Base-by-base conservation (phyloP, 257 asterid species). In the Salvia miltiorrhiza region DNA sequence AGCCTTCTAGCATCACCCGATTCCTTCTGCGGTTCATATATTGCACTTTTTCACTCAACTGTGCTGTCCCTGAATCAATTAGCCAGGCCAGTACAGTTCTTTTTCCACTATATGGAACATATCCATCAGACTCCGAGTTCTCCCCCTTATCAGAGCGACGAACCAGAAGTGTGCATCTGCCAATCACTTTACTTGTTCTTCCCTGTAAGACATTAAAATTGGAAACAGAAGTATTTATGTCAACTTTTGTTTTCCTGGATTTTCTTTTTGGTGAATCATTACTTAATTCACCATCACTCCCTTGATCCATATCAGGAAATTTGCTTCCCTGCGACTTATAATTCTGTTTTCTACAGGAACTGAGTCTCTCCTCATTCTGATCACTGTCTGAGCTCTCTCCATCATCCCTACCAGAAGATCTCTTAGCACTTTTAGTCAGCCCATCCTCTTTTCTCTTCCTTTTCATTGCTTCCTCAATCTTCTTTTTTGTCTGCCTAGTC, bases 401-500 rank as follows among this genome's bases (percentile, higher is more conserved):
- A 56, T 73, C 58, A 60, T 73, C 89, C 73, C 75, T 68, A 28
- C 45, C 67, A 39, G 72, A 43, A 71, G 81, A 49, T 70, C 33
- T 77, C 74, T 77, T 86, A 26, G 78, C 68, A 71, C 50, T 83
- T 69, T 77, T 80, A 37, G 44, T 41, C 35, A 50, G 11, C 24
- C 75, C 76, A 73, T 77, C 93, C 73, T 83, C 91, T 65, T 76
- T 87, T 64, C 85, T 85, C 84, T 88, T 93, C 86, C 80, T 83
- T 63, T 81, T 90, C 84, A 86, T 78, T 79, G 90, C 95, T 53
- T 88, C 86, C 78, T 85, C 95, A 16, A 87, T 87, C 74, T 89
- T 93, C 90, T 90, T 90, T 70, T 90, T 81, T 12, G 99, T 88
- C 83, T 85, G 95, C 74, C 99, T 83, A 11, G 99, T 93, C 73